Evolutionary conservation across 2,329 filamentous ascomycete genomes (phyloP), one percentile per base, ranked within the genome.

Genomic region (Coniella lustricola): DNA sequence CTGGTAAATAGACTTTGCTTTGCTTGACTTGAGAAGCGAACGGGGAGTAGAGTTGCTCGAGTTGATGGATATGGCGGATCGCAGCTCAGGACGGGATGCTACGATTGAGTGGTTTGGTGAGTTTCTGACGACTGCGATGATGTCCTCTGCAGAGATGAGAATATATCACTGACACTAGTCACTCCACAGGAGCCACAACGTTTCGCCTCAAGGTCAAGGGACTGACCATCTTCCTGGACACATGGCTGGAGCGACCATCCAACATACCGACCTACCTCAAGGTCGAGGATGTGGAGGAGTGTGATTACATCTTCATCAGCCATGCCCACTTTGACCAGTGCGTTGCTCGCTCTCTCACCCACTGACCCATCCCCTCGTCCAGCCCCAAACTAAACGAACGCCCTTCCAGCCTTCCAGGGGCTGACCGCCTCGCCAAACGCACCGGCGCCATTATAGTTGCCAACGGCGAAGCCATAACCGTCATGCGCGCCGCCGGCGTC

Each of bases 261-360:
- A 32, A 22, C 4, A 41, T 47, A 3, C 25, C 36, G 17, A 47
- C 45, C 4, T 53, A 49, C 37, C 50, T 59, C 4, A 40, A 39
- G 2, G 35, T 54, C 8, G 52, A 58, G 3, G 54, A 59, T 21
- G 56, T 61, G 1, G 22, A 22, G 4, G 53, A 57, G 16, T 50
- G 44, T 13, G 57, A 60, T 44, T 60, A 61, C 22, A 61, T 60
- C 14, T 52, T 60, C 40, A 60, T 60, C 20, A 56, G 49, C 3
- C 57, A 55, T 37, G 55, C 58, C 1, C 55, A 60, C 43, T 59
- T 60, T 41, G 58, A 59, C 18, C 56, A 60, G 55, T 57, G 18
- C n/a, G 45, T 20, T 31, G 3, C 14, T 16, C 13, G n/a, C n/a
- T 36, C 34, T 8, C 34, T n/a, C n/a, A 1, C n/a, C 3, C 34